Conservation (phyloP, 306 rosid genomes). For the Lablab purpureus region DNA sequence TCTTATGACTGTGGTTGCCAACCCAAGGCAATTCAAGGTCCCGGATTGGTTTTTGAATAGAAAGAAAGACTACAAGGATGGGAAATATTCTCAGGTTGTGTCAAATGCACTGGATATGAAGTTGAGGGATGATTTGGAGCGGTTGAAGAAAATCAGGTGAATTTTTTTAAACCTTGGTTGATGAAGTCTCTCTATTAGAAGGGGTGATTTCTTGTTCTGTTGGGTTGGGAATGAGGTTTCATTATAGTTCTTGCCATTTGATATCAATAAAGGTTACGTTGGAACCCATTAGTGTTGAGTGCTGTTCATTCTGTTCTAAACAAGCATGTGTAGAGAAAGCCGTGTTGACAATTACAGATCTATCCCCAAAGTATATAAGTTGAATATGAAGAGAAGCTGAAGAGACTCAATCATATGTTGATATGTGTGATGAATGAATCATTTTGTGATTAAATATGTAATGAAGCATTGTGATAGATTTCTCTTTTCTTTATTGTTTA, state of each 20-base stretch:
- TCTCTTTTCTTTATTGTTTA: not conserved
- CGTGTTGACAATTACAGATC: not conserved
- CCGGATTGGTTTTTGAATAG: slow-evolving; percentile 19
- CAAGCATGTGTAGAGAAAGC: not conserved
- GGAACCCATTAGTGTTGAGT: not conserved
- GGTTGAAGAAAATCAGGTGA: slow-evolving; percentile 24
- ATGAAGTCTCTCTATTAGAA: not conserved
- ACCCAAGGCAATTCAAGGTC: slow-evolving; percentile 29
- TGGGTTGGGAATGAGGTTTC: not conserved
- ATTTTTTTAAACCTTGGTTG: not conserved
- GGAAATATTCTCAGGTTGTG: slow-evolving; percentile 12
- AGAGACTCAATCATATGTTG: not conserved
- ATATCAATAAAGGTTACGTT: not conserved
- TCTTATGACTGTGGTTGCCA: slow-evolving; percentile 16
- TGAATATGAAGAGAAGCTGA: not conserved
- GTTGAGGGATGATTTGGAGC: slow-evolving; percentile 23
- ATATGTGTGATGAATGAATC: not conserved
- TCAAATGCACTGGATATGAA: slow-evolving; percentile 19
- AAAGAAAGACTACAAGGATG: slow-evolving; percentile 26
- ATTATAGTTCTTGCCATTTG: not conserved
- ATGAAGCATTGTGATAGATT: not conserved
- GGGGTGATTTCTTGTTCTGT: not conserved
- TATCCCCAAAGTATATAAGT: not conserved
- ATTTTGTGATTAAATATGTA: not conserved
- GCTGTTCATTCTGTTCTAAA: not conserved